Evolutionary conservation across 2,329 filamentous ascomycete genomes (phyloP).

Genomic region (Apiospora malaysiana): DNA sequence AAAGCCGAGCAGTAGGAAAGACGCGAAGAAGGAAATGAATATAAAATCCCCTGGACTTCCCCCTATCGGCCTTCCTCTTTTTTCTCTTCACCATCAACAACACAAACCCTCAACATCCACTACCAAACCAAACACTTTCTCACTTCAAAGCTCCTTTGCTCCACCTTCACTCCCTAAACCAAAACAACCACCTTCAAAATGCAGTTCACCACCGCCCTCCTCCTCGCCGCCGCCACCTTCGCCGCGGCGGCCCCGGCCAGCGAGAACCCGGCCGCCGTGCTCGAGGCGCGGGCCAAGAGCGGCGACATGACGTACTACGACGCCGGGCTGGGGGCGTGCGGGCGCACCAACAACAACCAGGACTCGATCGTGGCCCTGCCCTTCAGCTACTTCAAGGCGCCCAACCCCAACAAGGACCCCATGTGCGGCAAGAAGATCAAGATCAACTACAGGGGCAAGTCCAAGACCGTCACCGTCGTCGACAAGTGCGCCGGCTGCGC

Average conservation of each 20-base stretch:
- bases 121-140: neutral
- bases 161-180: neutral
- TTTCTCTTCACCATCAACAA: neutral
- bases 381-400: constrained; percentile 2
- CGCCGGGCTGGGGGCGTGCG: constrained; percentile 23
- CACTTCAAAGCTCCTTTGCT: neutral
- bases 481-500: constrained; percentile 40
- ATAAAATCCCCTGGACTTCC: neutral
- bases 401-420: constrained; percentile 30
- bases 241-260: neutral
- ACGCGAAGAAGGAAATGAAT: neutral
- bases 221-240: neutral
- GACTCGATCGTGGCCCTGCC: constrained; percentile 23
- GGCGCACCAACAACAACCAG: constrained; percentile 14
- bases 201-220: neutral
- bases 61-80: neutral
- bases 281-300: constrained; percentile 15
- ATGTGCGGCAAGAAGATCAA: constrained; percentile 23
- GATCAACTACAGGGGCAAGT: constrained; percentile 31
- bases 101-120: neutral
- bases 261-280: neutral
- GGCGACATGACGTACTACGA: constrained; percentile 25
- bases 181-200: neutral
- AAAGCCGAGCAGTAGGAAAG: neutral
- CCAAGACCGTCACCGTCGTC: constrained; percentile 35